Evolutionary conservation across 352 stramenopile species (phyloP), one percentile per base, ranked within the genome.

Genomic region (Pythium phragmitis): DNA sequence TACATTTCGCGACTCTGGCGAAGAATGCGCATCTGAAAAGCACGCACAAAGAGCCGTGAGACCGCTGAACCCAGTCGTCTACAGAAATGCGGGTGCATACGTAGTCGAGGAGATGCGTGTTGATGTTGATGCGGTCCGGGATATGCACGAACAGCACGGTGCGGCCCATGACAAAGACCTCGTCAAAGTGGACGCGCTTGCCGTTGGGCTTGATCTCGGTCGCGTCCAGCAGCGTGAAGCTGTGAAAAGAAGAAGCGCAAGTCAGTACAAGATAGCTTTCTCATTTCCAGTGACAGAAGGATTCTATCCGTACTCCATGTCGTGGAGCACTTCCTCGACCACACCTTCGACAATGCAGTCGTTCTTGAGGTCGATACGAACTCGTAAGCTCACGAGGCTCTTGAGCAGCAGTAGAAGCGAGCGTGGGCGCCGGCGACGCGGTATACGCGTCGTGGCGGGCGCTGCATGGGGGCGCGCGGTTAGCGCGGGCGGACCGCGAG

Each of bases 91-190:
- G 17, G 58, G 16, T 19, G 75, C 76, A 47, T 67, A 92, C 84
- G 48, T 93, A 92, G 79, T 94, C 79, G 57, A 85, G 77, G 30
- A 92, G 79, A 47, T 91, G 83, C 54, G 84, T 76, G 26, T 79
- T 79, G 65, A 94, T 80, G 72, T 92, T 90, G 73, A 94, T 91
- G 14, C 82, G 79, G 67, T 96, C 84, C 4, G 87, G 87, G 33
- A 96, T 94, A 69, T 96, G 85, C 19, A 96, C 87, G 63, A 87
- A 96, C 12, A 96, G 68, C 53, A 96, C 79, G 13, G 82, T 94
- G 43, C 85, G 86, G 53, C 87, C 87, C 85, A 96, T 96, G 56
- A 96, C 84, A 34, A 94, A 96, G 19, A 96, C 80, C 46, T 96
- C 87, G 46, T 96, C 87, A 49, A 96, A 76, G 60, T 70, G 67